Percentiles rank a stretch among this genome's conserved stretches.
Evolutionary conservation across 768 basidiomycete genomes (phyloP).

Genomic region (Auriscalpium microsporum): DNA sequence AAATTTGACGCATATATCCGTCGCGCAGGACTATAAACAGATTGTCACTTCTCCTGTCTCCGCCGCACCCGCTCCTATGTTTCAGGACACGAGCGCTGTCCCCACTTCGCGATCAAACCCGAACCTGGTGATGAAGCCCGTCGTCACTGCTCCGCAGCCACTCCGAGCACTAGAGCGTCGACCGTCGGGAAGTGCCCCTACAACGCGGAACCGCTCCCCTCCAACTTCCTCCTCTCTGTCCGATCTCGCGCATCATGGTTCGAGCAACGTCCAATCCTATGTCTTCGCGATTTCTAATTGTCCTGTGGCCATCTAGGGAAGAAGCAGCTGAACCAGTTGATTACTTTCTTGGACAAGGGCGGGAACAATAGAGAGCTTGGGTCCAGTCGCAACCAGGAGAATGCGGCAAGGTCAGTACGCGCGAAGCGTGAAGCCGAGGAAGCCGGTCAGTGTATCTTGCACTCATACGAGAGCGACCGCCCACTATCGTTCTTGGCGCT

Average conservation of each 20-base stretch:
- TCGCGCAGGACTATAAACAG: conserved; percentile 58
- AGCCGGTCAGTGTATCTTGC: conserved; percentile 46
- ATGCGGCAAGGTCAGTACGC: conserved; percentile 66
- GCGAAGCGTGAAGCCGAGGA: conserved; percentile 88
- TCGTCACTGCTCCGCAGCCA: conserved; percentile 65
- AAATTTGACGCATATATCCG: neutral
- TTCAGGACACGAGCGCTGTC: conserved; percentile 22
- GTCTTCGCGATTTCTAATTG: neutral
- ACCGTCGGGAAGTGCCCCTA: conserved; percentile 50
- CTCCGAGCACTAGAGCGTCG: conserved; percentile 67
- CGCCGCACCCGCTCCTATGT: conserved; percentile 25
- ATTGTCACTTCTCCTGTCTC: conserved; percentile 30
- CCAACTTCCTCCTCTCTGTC: conserved; percentile 76
- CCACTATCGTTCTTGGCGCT: neutral
- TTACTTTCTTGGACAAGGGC: conserved; percentile 77
- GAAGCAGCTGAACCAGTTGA: conserved; percentile 78
- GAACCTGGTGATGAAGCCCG: conserved; percentile 38
- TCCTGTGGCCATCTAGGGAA: conserved; percentile 43
- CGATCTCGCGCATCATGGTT: conserved; percentile 82
- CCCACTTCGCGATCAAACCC: conserved; percentile 38
- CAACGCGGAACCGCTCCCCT: conserved; percentile 64
- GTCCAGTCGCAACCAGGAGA: conserved; percentile 49
- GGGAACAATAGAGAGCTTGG: conserved; percentile 52
- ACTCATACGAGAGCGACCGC: neutral
- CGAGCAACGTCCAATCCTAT: neutral